These are phyloP conservation scores for Fonsecaea pedrosoi DNA, from an alignment of 2,329 filamentous ascomycete genomes.

Conservation along the genomic window DNA sequence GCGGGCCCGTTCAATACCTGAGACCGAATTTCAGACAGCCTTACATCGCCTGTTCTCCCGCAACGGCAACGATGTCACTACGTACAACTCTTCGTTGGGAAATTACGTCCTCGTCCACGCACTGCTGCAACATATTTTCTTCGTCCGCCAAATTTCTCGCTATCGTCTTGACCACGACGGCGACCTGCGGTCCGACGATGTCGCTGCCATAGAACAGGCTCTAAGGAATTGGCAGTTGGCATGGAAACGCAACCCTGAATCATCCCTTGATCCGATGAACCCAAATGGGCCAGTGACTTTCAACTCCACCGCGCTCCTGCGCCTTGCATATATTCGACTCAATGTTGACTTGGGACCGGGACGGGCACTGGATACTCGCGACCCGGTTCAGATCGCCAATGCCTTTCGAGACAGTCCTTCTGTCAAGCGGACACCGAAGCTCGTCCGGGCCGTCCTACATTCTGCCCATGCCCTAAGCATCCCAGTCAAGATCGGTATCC, in stretches of 20 bases:
- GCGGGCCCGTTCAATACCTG: constrained; percentile 42
- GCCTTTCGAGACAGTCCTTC: constrained; percentile 62
- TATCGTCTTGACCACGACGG: constrained; percentile 45
- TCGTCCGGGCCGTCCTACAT: constrained; percentile 69
- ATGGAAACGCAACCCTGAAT: constrained; percentile 51
- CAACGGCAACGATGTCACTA: constrained; percentile 25
- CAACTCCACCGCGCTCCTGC: constrained; percentile 68
- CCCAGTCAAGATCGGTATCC: constrained; percentile 48
- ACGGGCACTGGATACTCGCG: constrained; percentile 66
- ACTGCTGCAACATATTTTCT: constrained; percentile 73
- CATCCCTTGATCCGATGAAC: constrained; percentile 43
- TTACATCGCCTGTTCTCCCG: constrained; percentile 38
- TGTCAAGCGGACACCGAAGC: constrained; percentile 62
- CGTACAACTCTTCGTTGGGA: constrained; percentile 59
- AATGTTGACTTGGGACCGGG: constrained; percentile 39
- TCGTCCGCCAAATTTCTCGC: constrained; percentile 58
- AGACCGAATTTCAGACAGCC: constrained; percentile 47
- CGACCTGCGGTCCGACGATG: constrained; percentile 49
- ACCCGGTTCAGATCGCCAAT: constrained; percentile 65
- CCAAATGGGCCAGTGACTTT: constrained; percentile 68
- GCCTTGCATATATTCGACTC: constrained; percentile 62
- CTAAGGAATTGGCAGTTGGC: constrained; percentile 51
- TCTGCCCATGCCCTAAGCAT: constrained; percentile 71
- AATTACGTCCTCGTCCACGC: constrained; percentile 76
- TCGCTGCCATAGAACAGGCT: constrained; percentile 52